Percentiles rank a stretch among this genome's conserved stretches.
Evolutionary conservation across 148 eudicot genomes (phyloP).

Genomic region (Vaccinium darrowii): DNA sequence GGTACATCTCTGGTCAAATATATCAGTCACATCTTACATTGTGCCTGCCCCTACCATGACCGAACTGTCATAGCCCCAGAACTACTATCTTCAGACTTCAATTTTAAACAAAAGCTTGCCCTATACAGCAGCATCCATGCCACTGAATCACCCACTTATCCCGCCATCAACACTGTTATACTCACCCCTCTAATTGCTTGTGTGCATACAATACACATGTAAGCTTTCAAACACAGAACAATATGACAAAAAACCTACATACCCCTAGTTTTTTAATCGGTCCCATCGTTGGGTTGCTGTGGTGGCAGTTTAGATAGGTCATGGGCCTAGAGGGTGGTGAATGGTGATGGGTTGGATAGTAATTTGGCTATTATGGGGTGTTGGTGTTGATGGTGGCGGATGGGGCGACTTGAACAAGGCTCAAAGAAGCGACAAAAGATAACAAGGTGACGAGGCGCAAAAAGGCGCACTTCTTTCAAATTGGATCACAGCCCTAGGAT

Average conservation of each 20-base stretch:
- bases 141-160: background rate
- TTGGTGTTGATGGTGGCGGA: background rate
- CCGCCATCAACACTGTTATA: background rate
- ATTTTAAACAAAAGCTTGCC: background rate
- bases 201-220: background rate
- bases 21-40: background rate
- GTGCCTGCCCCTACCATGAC: background rate
- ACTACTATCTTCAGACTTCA: background rate
- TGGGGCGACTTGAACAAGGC: no score
- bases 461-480: no score
- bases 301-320: background rate
- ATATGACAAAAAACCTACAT: no score
- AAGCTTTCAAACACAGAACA: background rate
- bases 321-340: background rate
- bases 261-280: no score
- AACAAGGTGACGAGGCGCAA: no score
- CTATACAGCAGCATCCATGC: background rate
- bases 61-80: background rate
- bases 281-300: no score
- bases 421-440: no score
- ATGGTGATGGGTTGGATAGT: background rate
- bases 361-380: background rate
- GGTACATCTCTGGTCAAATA: background rate
- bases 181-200: background rate
- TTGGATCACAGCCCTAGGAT: no score